phyloP scores from a whole-genome alignment of 2,329 filamentous ascomycete species.

The Pseudovirgaria hyperparasitica region DNA sequence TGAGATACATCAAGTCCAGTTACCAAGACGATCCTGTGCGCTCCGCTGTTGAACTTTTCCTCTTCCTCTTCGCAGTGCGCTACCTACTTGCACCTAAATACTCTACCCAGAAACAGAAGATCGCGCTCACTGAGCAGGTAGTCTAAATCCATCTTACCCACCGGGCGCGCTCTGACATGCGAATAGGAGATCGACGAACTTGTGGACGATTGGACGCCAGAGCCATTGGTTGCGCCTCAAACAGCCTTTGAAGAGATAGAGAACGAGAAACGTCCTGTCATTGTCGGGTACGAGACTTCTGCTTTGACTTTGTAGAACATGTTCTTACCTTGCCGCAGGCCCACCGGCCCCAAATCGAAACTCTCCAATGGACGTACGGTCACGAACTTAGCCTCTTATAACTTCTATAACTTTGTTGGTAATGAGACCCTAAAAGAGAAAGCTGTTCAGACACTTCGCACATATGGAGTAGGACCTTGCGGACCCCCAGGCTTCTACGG shows the following conservation, averaged over 20 bases:
- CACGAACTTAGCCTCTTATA: constrained; percentile 86
- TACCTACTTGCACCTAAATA: constrained; percentile 90
- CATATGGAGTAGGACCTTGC: constrained; percentile 92
- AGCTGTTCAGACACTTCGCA: constrained; percentile 83
- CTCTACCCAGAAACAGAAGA: constrained; percentile 78
- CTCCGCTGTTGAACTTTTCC: constrained; percentile 81
- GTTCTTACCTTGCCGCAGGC: constrained; percentile 36
- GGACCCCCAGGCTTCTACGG: constrained; percentile 97
- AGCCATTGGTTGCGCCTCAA: constrained; percentile 68
- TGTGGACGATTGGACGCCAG: constrained; percentile 91
- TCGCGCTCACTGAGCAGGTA: constrained; percentile 74
- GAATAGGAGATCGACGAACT: constrained; percentile 81
- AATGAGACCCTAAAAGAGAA: constrained; percentile 92
- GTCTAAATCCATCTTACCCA: constrained; percentile 6
- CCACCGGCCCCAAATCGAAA: constrained; percentile 82
- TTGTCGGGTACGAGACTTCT: constrained; percentile 57
- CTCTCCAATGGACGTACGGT: constrained; percentile 81
- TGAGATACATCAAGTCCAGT: constrained; percentile 91
- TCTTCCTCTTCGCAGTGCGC: constrained; percentile 89
- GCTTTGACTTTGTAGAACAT: not conserved
- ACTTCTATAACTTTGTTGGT: constrained; percentile 93
- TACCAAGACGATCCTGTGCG: constrained; percentile 96
- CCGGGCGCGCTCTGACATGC: constrained; percentile 3
- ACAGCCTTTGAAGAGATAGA: constrained; percentile 68
- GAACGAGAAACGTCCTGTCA: constrained; percentile 71